These are phyloP conservation scores for Ceratocystis alfenasii DNA, from an alignment of 2,329 filamentous ascomycete species.

Conservation along the genomic window DNA sequence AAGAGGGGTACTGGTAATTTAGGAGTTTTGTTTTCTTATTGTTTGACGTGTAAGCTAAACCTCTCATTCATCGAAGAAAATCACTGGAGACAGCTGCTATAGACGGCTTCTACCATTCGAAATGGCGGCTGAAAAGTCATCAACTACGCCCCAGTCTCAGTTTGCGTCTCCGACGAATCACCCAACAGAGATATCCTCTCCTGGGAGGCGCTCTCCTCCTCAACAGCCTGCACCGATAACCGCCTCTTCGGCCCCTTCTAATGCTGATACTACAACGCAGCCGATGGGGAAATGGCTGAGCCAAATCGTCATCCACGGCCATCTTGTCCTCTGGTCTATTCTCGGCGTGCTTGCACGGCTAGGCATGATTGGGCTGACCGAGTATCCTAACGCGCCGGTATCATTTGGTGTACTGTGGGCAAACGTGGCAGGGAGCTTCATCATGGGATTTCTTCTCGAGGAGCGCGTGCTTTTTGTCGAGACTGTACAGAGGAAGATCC, in stretches of 20 bases:
- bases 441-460: slow-evolving; percentile 79
- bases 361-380: slow-evolving; percentile 66
- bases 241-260: neutral
- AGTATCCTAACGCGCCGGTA: slow-evolving; percentile 65
- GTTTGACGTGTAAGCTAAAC: no score
- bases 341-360: slow-evolving; percentile 73
- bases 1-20: no score
- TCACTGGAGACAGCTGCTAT: no score
- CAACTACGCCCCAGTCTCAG: neutral
- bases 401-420: slow-evolving; percentile 71
- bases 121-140: slow-evolving; percentile 10
- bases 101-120: neutral
- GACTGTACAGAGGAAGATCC: slow-evolving; percentile 10
- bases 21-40: no score
- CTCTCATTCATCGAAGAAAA: no score
- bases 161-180: neutral
- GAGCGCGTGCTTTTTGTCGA: slow-evolving; percentile 60
- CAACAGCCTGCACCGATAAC: neutral
- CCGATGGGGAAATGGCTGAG: neutral
- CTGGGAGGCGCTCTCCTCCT: neutral
- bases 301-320: slow-evolving; percentile 60
- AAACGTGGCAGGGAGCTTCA: slow-evolving; percentile 66
- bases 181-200: neutral
- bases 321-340: slow-evolving; percentile 75
- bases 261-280: neutral